Evolutionary conservation across 305 asterid genomes (phyloP).

Genomic region (Ajuga reptans): DNA sequence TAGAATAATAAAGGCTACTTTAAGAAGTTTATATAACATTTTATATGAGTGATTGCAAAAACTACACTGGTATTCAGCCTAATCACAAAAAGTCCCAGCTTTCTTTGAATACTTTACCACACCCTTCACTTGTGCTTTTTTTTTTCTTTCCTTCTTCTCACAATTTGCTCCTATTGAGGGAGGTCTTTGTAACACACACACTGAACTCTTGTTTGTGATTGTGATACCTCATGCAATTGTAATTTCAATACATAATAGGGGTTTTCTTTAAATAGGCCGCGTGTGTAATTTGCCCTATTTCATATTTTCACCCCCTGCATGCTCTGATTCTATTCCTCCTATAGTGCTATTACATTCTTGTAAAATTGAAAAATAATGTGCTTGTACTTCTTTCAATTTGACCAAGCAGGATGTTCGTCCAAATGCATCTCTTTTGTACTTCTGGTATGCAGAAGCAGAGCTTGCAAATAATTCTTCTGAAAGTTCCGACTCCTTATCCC

Average conservation of each 20-base stretch:
- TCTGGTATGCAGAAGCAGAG: conserved; percentile 94
- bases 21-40: background rate
- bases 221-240: too few relatives aligned
- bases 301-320: background rate
- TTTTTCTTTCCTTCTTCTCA: too few relatives aligned
- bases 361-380: conserved; percentile 1
- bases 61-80: too few relatives aligned
- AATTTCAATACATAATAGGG: too few relatives aligned
- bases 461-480: conserved; percentile 37
- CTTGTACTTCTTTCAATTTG: conserved; percentile 19
- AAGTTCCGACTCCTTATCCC: conserved; percentile 43
- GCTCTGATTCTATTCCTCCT: background rate
- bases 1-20: background rate
- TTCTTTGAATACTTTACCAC: too few relatives aligned
- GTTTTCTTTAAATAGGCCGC: too few relatives aligned
- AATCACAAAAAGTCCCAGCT: too few relatives aligned
- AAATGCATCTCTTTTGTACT: conserved; percentile 60
- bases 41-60: too few relatives aligned
- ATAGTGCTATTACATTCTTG: background rate
- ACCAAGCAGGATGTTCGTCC: conserved; percentile 50
- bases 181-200: too few relatives aligned
- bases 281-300: background rate
- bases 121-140: too few relatives aligned
- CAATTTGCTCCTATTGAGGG: too few relatives aligned
- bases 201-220: too few relatives aligned